Conservation (phyloP, 768 basidiomycete genomes). For the Lenzites betulinus region DNA sequence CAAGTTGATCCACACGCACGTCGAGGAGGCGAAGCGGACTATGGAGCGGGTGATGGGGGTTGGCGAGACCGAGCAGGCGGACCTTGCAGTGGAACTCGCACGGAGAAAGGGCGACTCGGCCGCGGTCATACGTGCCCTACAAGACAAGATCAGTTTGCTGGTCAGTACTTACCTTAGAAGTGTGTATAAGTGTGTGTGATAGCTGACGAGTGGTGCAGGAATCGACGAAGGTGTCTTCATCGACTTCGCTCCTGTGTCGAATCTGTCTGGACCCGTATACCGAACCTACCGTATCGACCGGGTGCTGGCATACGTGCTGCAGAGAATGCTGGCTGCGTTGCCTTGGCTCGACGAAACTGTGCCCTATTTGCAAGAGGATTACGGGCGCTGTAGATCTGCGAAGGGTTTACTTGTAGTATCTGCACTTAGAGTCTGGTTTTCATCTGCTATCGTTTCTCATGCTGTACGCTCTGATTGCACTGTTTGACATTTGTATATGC, state of each 20-base stretch:
- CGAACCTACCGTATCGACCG: conserved; percentile 79
- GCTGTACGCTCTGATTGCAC: background rate
- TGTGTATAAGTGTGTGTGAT: background rate
- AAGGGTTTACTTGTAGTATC: conserved; percentile 64
- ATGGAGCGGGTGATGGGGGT: conserved; percentile 44
- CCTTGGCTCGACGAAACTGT: conserved; percentile 77
- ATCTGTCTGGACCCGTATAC: conserved; percentile 79
- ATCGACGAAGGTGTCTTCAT: conserved; percentile 42
- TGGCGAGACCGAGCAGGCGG: conserved; percentile 34
- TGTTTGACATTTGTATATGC: background rate
- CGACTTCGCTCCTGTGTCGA: conserved; percentile 58
- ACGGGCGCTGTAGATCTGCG: conserved; percentile 75
- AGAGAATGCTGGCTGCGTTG: conserved; percentile 84
- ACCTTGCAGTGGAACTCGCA: conserved; percentile 48
- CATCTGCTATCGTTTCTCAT: conserved; percentile 5
- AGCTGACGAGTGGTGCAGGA: conserved; percentile 39
- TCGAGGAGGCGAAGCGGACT: conserved; percentile 34
- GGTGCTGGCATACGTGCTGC: conserved; percentile 89
- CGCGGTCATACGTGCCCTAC: conserved; percentile 56
- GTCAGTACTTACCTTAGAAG: conserved; percentile 38
- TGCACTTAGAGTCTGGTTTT: conserved; percentile 2
- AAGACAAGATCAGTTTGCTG: conserved; percentile 59
- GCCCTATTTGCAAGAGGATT: conserved; percentile 87
- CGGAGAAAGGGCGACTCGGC: conserved; percentile 48
- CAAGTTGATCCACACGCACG: conserved; percentile 35